These are phyloP conservation scores for Endoconidiophora polonica DNA, from an alignment of 2,329 filamentous ascomycete genomes.

Conservation along the genomic window DNA sequence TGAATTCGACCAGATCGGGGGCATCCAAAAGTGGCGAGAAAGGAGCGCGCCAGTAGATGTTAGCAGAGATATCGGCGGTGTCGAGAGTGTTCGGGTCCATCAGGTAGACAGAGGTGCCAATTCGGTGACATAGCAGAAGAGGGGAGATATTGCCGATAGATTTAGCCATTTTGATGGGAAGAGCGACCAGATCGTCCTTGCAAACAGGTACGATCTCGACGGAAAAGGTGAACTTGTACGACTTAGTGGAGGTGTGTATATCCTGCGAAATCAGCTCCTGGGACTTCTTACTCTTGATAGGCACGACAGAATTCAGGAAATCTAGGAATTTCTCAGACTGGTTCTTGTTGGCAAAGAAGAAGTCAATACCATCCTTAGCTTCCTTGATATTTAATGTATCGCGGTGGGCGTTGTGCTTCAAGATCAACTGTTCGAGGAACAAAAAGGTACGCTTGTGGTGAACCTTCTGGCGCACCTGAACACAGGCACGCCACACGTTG, in stretches of 20 bases:
- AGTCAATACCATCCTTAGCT: constrained; percentile 87
- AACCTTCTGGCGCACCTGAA: constrained; percentile 94
- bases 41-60: constrained; percentile 79
- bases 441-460: constrained; percentile 69
- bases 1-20: constrained; percentile 74
- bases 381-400: constrained; percentile 98
- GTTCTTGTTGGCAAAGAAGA: constrained; percentile 80
- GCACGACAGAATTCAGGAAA: constrained; percentile 68
- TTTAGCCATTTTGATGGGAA: constrained; percentile 80
- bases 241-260: constrained; percentile 74
- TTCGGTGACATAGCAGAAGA: constrained; percentile 66
- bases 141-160: constrained; percentile 77
- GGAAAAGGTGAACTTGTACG: constrained; percentile 89
- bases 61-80: constrained; percentile 66
- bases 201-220: constrained; percentile 85
- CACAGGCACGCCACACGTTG: constrained; percentile 84
- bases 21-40: constrained; percentile 74
- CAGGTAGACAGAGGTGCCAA: constrained; percentile 80
- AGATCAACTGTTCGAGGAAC: constrained; percentile 76
- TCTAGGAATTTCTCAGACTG: constrained; percentile 87
- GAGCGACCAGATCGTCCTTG: constrained; percentile 89
- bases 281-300: constrained; percentile 58
- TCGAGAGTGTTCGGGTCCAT: constrained; percentile 84
- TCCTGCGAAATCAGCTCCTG: constrained; percentile 87
- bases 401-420: constrained; percentile 81